Evolutionary conservation across 2,329 filamentous ascomycete genomes (phyloP).

Genomic region (Lachnellula arida): DNA sequence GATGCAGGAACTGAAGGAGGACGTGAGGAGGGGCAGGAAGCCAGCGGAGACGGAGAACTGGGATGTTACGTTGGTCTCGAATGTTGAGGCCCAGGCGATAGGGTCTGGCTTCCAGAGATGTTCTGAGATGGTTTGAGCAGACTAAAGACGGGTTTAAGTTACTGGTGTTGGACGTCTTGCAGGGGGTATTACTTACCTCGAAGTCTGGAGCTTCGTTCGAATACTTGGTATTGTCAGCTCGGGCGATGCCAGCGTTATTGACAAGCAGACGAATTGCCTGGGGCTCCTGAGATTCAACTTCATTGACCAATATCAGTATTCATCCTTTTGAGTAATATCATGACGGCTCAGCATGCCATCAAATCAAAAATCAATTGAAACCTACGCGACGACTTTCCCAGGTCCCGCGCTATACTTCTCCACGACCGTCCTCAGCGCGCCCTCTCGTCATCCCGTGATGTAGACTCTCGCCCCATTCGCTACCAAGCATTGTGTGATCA

Average conservation of each 20-base stretch:
- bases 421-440: slow-evolving; percentile 27
- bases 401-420: slow-evolving; percentile 49
- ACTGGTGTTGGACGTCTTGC: background rate
- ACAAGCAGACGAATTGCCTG: slow-evolving; percentile 53
- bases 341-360: too few species aligned
- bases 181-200: slow-evolving; percentile 26
- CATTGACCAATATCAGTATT: slow-evolving; percentile 49
- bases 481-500: slow-evolving; percentile 28
- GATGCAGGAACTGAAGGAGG: slow-evolving; percentile 16
- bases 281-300: slow-evolving; percentile 48
- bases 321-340: slow-evolving; percentile 50
- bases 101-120: slow-evolving; percentile 46
- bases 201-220: slow-evolving; percentile 44
- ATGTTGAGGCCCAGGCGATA: slow-evolving; percentile 61
- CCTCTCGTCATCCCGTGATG: slow-evolving; percentile 25
- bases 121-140: slow-evolving; percentile 43
- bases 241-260: slow-evolving; percentile 53
- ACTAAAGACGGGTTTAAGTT: slow-evolving; percentile 6
- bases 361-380: background rate
- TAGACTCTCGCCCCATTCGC: slow-evolving; percentile 30
- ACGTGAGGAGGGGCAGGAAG: slow-evolving; percentile 53
- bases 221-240: slow-evolving; percentile 47
- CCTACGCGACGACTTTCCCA: slow-evolving; percentile 28
- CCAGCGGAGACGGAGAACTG: slow-evolving; percentile 59
- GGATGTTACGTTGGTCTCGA: slow-evolving; percentile 67